phyloP scores from a whole-genome alignment of 1,284 basidiomycete genomes.

The Butyriboletus appendiculatus region DNA sequence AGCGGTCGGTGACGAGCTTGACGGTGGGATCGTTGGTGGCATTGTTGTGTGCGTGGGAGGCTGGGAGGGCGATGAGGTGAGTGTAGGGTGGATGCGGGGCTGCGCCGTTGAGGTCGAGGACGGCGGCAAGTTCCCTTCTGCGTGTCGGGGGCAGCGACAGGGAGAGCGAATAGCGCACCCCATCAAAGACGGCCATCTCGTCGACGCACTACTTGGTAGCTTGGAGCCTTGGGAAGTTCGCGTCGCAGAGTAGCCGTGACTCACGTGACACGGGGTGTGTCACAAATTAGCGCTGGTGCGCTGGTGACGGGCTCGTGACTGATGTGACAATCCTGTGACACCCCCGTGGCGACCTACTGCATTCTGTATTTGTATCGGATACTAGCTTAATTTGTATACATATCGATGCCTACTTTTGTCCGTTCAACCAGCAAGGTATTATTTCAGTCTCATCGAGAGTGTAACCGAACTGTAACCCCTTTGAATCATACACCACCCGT shows the following conservation, averaged over 20 bases:
- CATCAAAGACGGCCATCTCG: conserved; percentile 35
- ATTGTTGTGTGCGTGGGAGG: conserved; percentile 23
- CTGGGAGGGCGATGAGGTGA: conserved; percentile 38
- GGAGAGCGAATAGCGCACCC: conserved; percentile 36
- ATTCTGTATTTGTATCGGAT: too few species aligned
- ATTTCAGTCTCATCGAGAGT: too few species aligned
- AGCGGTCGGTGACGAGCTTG: conserved; percentile 54
- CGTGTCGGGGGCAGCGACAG: conserved; percentile 32
- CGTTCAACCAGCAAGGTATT: too few species aligned
- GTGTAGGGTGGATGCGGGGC: conserved; percentile 40
- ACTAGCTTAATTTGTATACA: too few species aligned
- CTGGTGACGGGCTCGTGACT: too few species aligned
- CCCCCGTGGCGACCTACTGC: too few species aligned
- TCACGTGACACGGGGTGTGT: neutral
- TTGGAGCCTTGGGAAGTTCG: neutral
- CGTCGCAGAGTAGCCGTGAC: neutral
- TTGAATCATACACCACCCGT: too few species aligned
- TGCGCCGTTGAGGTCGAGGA: conserved; percentile 48
- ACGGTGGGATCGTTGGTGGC: conserved; percentile 15
- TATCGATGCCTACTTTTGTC: too few species aligned
- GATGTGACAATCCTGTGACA: too few species aligned
- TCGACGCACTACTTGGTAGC: neutral
- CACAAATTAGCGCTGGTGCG: too few species aligned
- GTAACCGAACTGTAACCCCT: too few species aligned
- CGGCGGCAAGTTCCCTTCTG: conserved; percentile 32